Percentiles rank a stretch among this genome's conserved stretches.
These are phyloP conservation scores for Spatholobus suberectus DNA, from an alignment of 306 rosid genomes.

Conservation along the genomic window DNA sequence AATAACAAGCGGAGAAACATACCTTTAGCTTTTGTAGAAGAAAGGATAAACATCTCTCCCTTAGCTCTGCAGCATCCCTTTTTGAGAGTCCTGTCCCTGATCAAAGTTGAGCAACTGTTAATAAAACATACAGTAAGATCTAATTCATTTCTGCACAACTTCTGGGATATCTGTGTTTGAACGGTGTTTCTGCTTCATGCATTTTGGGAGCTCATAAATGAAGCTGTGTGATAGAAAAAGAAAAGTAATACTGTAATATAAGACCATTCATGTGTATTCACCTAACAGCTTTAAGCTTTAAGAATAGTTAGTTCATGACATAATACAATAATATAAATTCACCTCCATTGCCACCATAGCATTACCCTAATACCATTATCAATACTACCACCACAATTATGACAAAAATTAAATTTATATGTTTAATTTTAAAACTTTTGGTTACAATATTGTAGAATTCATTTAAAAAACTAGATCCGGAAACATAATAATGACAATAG, in stretches of 20 bases:
- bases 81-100: slow-evolving; percentile 81
- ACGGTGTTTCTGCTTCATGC: slow-evolving; percentile 6
- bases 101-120: slow-evolving; percentile 14
- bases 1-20: slow-evolving; percentile 22
- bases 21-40: slow-evolving; percentile 69
- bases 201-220: slow-evolving; percentile 3
- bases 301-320: not conserved
- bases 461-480: not conserved
- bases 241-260: not conserved
- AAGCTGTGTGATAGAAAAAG: not conserved
- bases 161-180: not conserved
- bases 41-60: slow-evolving; percentile 69
- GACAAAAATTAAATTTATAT: not conserved
- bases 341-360: not conserved
- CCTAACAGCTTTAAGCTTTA: not conserved
- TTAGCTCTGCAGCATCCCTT: slow-evolving; percentile 63
- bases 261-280: not conserved
- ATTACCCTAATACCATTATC: not conserved
- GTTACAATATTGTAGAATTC: not conserved
- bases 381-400: not conserved
- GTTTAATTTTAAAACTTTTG: not conserved
- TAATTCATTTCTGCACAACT: not conserved
- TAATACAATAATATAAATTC: not conserved
- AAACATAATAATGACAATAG: not conserved
- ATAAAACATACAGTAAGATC: not conserved